Evolutionary conservation across 345 rosid genomes (phyloP).

Genomic region (Eutrema yunnanense): DNA sequence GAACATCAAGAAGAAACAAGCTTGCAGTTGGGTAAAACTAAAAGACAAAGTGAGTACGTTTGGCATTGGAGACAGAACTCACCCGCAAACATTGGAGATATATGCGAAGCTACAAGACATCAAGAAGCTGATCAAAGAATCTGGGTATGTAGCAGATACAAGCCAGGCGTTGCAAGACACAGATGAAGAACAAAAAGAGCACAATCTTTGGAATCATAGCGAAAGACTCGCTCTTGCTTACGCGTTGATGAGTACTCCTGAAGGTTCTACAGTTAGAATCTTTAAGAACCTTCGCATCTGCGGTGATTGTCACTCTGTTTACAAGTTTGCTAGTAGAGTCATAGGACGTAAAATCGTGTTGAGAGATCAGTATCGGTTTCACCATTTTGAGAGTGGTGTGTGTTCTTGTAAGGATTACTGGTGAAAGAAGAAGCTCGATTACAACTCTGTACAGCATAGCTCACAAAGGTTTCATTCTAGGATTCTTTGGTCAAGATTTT

Average conservation of each 20-base stretch:
- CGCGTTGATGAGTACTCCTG: slow-evolving; percentile 52
- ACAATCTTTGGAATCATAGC: slow-evolving; percentile 82
- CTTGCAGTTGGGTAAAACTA: slow-evolving; percentile 90
- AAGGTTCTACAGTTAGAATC: slow-evolving; percentile 51
- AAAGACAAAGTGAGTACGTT: slow-evolving; percentile 54
- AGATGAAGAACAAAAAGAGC: slow-evolving; percentile 90
- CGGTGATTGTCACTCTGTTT: slow-evolving; percentile 77
- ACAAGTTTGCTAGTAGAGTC: slow-evolving; percentile 61
- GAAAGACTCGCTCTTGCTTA: slow-evolving; percentile 90
- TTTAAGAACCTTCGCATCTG: slow-evolving; percentile 89
- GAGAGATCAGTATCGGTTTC: slow-evolving; percentile 79
- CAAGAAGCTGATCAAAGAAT: slow-evolving; percentile 67
- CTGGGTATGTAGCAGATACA: slow-evolving; percentile 75
- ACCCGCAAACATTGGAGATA: slow-evolving; percentile 51
- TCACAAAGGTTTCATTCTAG: not conserved
- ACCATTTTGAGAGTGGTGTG: slow-evolving; percentile 64
- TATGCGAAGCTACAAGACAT: slow-evolving; percentile 69
- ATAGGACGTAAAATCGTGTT: slow-evolving; percentile 44
- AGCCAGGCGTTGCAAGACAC: slow-evolving; percentile 80
- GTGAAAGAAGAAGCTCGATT: slow-evolving; percentile 37
- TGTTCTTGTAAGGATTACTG: slow-evolving; percentile 85
- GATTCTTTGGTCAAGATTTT: not conserved
- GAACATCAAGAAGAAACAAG: slow-evolving; percentile 73
- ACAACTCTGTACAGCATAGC: not conserved
- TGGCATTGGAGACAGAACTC: slow-evolving; percentile 72